A percentile compares a stretch with the other conserved stretches of the same genome.
Evolutionary conservation across 192 early-diverging fungal genomes (phyloP).

Genomic region (Rhizophagus prolifer): DNA sequence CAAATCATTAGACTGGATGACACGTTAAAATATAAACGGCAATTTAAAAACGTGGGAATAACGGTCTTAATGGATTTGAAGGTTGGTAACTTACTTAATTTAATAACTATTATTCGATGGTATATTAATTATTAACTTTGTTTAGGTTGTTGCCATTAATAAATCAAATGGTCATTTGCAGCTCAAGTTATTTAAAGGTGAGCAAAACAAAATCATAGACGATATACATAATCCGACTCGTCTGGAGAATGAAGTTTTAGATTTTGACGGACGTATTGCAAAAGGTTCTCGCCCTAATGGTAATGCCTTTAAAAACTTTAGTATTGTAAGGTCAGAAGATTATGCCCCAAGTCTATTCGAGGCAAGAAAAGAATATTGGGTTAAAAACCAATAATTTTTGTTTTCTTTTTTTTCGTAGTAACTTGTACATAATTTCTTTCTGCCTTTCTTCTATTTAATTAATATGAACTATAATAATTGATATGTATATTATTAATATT

Average conservation of each 20-base stretch:
- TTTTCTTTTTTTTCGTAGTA: neutral
- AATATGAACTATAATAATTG: neutral
- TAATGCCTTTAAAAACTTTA: conserved; percentile 38
- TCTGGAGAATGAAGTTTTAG: conserved; percentile 44
- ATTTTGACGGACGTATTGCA: conserved; percentile 41
- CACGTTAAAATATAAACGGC: conserved; percentile 12
- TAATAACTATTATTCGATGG: neutral
- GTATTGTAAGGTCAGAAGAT: neutral
- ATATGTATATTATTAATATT: neutral
- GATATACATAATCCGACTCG: conserved; percentile 40
- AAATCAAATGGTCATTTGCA: neutral
- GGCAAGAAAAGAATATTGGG: conserved; percentile 18
- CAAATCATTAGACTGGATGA: neutral
- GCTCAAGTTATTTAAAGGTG: neutral
- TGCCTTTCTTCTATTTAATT: neutral
- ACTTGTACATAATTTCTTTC: neutral
- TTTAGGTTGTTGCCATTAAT: conserved; percentile 1
- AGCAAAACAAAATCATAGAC: neutral
- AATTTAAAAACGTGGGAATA: neutral
- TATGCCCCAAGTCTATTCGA: conserved; percentile 10
- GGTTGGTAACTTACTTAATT: neutral
- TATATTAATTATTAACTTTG: neutral
- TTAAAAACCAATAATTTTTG: neutral
- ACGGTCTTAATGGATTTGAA: conserved; percentile 9
- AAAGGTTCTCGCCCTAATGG: conserved; percentile 48